Percentiles rank a stretch among this genome's conserved stretches.
phyloP scores from a whole-genome alignment of 129 eudicot genomes.

The Pseudognaphalium luteoalbum region DNA sequence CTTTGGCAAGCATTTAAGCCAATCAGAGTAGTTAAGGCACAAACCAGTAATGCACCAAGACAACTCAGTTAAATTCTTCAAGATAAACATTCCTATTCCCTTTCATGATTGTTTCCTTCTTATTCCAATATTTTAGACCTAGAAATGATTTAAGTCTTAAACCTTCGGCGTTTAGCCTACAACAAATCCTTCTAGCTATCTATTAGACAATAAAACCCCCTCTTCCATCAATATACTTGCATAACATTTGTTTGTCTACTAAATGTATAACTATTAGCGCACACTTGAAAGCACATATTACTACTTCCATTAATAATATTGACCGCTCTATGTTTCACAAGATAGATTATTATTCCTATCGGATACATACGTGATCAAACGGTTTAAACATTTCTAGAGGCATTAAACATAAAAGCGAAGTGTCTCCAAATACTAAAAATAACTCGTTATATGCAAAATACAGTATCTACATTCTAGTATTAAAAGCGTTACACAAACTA shows the following conservation, averaged over 20 bases:
- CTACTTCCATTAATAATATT: too few species aligned
- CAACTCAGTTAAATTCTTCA: background rate
- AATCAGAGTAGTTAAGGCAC: background rate
- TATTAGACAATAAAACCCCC: background rate
- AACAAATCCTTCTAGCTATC: background rate
- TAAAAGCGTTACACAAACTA: background rate
- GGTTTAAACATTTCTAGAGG: too few species aligned
- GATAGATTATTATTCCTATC: too few species aligned
- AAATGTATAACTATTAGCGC: background rate
- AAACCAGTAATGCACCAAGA: background rate
- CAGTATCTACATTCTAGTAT: background rate
- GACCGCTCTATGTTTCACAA: too few species aligned
- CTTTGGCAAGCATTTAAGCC: background rate
- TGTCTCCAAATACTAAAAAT: background rate
- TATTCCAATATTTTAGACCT: background rate
- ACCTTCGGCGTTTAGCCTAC: background rate
- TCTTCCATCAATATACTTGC: background rate
- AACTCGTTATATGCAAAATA: background rate
- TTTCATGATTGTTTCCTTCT: background rate
- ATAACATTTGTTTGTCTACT: background rate
- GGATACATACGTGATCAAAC: too few species aligned
- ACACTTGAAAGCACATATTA: background rate
- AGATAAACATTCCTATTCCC: background rate
- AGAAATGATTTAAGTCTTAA: background rate
- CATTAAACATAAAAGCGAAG: background rate